A percentile compares a stretch with the other conserved stretches of the same genome.
Conservation (phyloP, 495 filamentous ascomycete genomes). For the Choiromyces venosus region DNA sequence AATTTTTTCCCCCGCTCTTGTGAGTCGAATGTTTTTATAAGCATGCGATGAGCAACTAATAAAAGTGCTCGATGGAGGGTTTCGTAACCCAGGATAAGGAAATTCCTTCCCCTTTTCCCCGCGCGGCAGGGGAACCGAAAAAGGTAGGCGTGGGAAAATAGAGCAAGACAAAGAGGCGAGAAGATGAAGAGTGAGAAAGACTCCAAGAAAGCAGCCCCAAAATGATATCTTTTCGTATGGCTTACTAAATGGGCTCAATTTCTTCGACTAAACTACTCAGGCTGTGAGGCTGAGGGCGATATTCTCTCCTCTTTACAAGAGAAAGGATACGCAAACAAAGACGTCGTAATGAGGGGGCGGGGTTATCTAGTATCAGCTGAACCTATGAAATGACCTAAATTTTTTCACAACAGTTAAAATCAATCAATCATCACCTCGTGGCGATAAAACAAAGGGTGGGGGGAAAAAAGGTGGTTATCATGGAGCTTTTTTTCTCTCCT, state of each 20-base stretch:
- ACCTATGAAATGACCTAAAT: conserved; percentile 4
- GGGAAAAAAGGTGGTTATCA: conserved; percentile 11
- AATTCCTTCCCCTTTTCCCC: neutral
- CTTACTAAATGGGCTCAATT: conserved; percentile 1
- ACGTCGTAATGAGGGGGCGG: conserved; percentile 4
- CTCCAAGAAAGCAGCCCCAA: neutral
- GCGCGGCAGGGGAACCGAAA: conserved; percentile 4
- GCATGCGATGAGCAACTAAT: neutral
- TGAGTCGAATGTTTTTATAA: conserved; percentile 3
- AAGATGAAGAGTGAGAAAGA: neutral
- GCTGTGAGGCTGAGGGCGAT: neutral
- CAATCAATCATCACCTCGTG: neutral
- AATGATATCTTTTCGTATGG: neutral
- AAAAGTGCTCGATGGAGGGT: conserved; percentile 1
- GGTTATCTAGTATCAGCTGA: neutral
- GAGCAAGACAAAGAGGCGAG: neutral
- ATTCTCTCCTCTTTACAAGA: neutral
- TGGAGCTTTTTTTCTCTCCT: conserved; percentile 14
- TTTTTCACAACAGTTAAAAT: neutral
- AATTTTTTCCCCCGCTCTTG: neutral
- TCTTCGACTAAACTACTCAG: neutral
- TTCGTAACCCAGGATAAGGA: conserved; percentile 1
- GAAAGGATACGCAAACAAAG: conserved; percentile 2
- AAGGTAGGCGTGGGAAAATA: neutral
- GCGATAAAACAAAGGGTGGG: conserved; percentile 7